Evolutionary conservation across 345 rosid genomes (phyloP).

Genomic region (Atalantia buxifolia): DNA sequence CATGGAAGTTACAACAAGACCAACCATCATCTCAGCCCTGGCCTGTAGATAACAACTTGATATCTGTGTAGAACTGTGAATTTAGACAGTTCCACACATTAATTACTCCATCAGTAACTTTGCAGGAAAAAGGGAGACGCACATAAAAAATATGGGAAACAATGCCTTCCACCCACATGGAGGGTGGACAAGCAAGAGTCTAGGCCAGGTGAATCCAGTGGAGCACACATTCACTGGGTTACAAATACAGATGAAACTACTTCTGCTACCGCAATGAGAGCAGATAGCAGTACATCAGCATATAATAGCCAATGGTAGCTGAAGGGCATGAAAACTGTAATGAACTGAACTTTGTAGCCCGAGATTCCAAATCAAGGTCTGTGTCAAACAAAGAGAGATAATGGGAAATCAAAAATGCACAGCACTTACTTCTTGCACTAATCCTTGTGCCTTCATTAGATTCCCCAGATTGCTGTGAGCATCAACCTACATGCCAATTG

Average conservation of each 20-base stretch:
- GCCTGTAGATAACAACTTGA: conserved; percentile 65
- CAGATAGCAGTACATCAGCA: conserved; percentile 14
- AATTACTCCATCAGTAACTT: conserved; percentile 67
- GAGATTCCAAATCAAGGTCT: conserved; percentile 4
- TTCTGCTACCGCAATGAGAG: conserved; percentile 8
- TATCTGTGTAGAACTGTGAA: conserved; percentile 68
- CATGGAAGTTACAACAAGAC: conserved; percentile 74
- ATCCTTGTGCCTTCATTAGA: conserved; percentile 92
- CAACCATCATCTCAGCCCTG: conserved; percentile 77
- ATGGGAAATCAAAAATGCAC: not conserved
- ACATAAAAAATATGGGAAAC: conserved; percentile 10
- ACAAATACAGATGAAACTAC: conserved; percentile 7
- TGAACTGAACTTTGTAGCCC: conserved; percentile 15
- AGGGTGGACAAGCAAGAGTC: conserved; percentile 6
- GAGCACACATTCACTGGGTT: conserved; percentile 15
- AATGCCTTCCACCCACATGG: conserved; percentile 15
- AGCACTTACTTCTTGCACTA: conserved; percentile 88
- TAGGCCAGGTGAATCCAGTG: conserved; percentile 25
- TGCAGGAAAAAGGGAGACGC: conserved; percentile 32
- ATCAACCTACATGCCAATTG: conserved; percentile 61
- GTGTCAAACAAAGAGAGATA: not conserved
- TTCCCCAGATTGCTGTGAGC: conserved; percentile 96
- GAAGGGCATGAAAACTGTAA: conserved; percentile 4
- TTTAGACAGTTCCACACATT: conserved; percentile 59
- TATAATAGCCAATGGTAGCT: conserved; percentile 9